Evolutionary conservation across 2,329 filamentous ascomycete species (phyloP).

Genomic region (Stemphylium lycopersici): DNA sequence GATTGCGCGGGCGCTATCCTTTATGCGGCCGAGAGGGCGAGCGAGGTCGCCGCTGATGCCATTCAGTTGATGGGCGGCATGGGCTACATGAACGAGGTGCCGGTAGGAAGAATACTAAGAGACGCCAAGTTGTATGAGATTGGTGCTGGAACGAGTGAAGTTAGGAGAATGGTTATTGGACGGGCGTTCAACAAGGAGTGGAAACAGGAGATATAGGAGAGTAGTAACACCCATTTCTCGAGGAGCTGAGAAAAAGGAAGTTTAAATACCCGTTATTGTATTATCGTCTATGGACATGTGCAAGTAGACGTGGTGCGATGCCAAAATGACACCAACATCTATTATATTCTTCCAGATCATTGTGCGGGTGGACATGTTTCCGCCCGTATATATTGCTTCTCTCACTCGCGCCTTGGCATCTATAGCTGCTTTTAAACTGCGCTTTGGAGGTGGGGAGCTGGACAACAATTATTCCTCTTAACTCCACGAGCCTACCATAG

Average conservation of each 20-base stretch:
- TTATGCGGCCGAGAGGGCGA: slow-evolving; percentile 89
- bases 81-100: slow-evolving; percentile 95
- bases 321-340: too few relatives aligned
- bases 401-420: too few relatives aligned
- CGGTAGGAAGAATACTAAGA: slow-evolving; percentile 81
- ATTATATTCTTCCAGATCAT: too few relatives aligned
- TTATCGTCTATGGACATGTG: background rate
- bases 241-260: background rate
- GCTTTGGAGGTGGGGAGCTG: too few relatives aligned
- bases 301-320: too few relatives aligned
- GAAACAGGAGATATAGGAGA: slow-evolving; percentile 29
- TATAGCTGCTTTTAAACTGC: too few relatives aligned
- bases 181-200: slow-evolving; percentile 90
- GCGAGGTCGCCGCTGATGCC: slow-evolving; percentile 83
- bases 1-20: slow-evolving; percentile 95
- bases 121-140: slow-evolving; percentile 91
- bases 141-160: slow-evolving; percentile 92
- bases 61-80: slow-evolving; percentile 94
- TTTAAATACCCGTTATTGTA: slow-evolving; percentile 1
- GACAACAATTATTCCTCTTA: too few relatives aligned
- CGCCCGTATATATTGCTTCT: too few relatives aligned
- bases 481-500: too few relatives aligned
- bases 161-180: slow-evolving; percentile 92
- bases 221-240: too few relatives aligned
- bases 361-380: too few relatives aligned